phyloP scores from a whole-genome alignment of 331 rosid genomes.

The Quercus lobata region DNA sequence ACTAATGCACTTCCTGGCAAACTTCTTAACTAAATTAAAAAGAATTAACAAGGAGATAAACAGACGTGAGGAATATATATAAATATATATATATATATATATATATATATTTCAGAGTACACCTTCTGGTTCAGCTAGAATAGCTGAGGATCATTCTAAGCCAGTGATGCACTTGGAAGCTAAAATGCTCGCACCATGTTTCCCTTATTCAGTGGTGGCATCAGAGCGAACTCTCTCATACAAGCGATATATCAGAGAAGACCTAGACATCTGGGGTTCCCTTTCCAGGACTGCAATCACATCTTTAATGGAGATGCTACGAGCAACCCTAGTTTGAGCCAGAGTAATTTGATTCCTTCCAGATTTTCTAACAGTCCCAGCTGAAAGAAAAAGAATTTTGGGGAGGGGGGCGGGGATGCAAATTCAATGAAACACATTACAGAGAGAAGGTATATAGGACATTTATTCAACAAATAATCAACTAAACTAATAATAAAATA shows the following conservation, averaged over 20 bases:
- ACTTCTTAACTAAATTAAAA: background rate
- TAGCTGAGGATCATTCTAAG: background rate
- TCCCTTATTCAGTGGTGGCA: slow-evolving; percentile 31
- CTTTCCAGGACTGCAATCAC: slow-evolving; percentile 78
- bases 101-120: background rate
- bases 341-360: slow-evolving; percentile 49
- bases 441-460: background rate
- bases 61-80: background rate
- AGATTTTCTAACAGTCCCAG: slow-evolving; percentile 40
- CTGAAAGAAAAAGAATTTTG: background rate
- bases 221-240: slow-evolving; percentile 56
- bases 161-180: background rate
- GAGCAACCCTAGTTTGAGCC: slow-evolving; percentile 45
- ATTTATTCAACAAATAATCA: background rate
- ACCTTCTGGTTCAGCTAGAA: background rate
- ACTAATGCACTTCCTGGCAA: background rate
- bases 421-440: background rate
- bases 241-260: slow-evolving; percentile 57
- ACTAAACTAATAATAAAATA: background rate
- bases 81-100: background rate
- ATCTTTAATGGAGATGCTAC: slow-evolving; percentile 65
- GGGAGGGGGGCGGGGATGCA: background rate
- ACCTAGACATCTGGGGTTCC: slow-evolving; percentile 83
- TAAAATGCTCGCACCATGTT: background rate
- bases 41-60: background rate